Percentiles rank a stretch among this genome's conserved stretches.
Evolutionary conservation across 345 rosid species (phyloP).

Genomic region (Citrus cavaleriei): DNA sequence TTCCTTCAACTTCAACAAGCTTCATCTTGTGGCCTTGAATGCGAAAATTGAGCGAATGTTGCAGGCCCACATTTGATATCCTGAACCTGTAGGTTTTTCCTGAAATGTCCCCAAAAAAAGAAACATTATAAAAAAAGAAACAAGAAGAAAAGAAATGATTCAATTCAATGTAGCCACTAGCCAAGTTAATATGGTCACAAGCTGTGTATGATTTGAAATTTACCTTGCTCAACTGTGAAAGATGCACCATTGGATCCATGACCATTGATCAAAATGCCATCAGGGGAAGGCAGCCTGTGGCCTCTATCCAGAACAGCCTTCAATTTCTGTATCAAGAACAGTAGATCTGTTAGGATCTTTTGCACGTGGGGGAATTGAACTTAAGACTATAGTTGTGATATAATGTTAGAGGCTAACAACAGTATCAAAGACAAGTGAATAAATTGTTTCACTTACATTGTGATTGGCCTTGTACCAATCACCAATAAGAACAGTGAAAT

Average conservation of each 20-base stretch:
- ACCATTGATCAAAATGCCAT: constrained; percentile 79
- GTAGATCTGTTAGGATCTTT: not conserved
- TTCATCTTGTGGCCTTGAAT: constrained; percentile 69
- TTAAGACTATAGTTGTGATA: too few species aligned
- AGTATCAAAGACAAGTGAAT: not conserved
- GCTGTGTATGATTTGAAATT: not conserved
- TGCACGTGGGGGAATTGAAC: too few species aligned
- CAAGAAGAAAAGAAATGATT: too few species aligned
- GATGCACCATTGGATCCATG: constrained; percentile 45
- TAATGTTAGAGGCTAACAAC: too few species aligned
- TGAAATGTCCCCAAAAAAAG: constrained; percentile 1
- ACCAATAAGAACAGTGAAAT: constrained; percentile 74
- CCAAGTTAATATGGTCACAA: not conserved
- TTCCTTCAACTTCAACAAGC: constrained; percentile 91
- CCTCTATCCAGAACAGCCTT: constrained; percentile 56
- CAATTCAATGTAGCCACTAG: not conserved
- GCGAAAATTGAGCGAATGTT: constrained; percentile 60
- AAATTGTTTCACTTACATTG: constrained; percentile 37
- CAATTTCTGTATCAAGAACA: constrained; percentile 35
- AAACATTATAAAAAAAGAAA: not conserved
- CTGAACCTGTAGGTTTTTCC: constrained; percentile 86
- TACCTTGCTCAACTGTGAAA: constrained; percentile 69
- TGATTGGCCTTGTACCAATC: constrained; percentile 76
- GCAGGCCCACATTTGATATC: constrained; percentile 85
- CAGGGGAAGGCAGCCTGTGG: constrained; percentile 55